Conservation (phyloP, 768 basidiomycete species). For the Mycena vulgaris region DNA sequence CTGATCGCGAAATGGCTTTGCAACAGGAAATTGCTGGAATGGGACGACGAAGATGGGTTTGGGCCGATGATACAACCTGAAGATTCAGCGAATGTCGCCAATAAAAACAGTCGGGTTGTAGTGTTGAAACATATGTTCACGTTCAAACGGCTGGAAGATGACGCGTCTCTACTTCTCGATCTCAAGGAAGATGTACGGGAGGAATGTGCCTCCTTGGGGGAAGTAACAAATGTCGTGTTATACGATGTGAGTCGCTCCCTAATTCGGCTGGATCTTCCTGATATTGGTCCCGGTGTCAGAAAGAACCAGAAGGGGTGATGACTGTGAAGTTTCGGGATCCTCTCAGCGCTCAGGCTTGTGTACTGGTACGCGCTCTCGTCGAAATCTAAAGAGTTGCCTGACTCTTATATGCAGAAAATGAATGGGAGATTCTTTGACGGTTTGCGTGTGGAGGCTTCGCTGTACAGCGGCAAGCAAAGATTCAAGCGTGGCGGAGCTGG, state of each 20-base stretch:
- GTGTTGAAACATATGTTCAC: constrained; percentile 98
- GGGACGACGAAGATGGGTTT: constrained; percentile 96
- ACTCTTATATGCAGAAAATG: constrained; percentile 80
- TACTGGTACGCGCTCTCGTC: constrained; percentile 71
- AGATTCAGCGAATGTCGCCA: constrained; percentile 61
- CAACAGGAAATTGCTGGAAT: constrained; percentile 89
- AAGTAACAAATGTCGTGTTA: constrained; percentile 95
- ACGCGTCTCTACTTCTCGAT: constrained; percentile 88
- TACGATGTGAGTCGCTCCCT: constrained; percentile 83
- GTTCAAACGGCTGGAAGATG: constrained; percentile 86
- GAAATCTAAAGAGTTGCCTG: not conserved
- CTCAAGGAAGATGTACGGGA: constrained; percentile 97
- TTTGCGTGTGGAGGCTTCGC: constrained; percentile 82
- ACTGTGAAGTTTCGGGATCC: constrained; percentile 96
- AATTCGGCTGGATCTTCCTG: not conserved
- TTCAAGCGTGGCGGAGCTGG: constrained; percentile 83
- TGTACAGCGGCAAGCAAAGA: constrained; percentile 86
- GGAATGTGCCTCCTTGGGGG: constrained; percentile 90
- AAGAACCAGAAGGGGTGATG: constrained; percentile 95
- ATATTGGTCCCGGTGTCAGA: constrained; percentile 59
- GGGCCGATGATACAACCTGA: constrained; percentile 77
- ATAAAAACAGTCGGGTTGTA: constrained; percentile 83
- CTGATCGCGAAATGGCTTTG: constrained; percentile 12
- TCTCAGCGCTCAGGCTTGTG: constrained; percentile 93
- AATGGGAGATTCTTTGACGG: constrained; percentile 93